Evolutionary conservation across 2,329 filamentous ascomycete genomes (phyloP).

Genomic region (Penicillium sp.): DNA sequence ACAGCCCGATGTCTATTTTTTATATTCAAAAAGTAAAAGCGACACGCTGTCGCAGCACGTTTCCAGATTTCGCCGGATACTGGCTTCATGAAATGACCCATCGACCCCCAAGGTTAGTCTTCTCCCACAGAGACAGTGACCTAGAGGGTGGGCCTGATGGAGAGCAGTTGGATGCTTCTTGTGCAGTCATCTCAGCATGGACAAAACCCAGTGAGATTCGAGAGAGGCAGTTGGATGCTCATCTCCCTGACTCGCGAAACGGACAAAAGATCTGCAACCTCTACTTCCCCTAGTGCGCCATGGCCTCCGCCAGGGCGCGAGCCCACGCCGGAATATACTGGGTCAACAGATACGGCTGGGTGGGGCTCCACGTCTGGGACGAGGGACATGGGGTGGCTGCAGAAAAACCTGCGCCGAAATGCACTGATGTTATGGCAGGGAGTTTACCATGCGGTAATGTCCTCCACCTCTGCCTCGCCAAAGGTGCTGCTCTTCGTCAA

Average conservation of each 20-base stretch:
- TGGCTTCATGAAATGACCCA: slow-evolving; percentile 19
- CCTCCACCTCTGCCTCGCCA: slow-evolving; percentile 91
- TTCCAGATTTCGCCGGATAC: slow-evolving; percentile 3
- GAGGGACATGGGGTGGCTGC: slow-evolving; percentile 22
- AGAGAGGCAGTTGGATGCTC: slow-evolving; percentile 42
- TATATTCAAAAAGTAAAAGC: slow-evolving; percentile 2
- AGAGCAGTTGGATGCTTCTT: slow-evolving; percentile 45
- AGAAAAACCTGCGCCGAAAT: slow-evolving; percentile 26
- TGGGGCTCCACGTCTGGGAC: slow-evolving; percentile 12
- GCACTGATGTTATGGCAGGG: neutral
- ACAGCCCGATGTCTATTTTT: neutral
- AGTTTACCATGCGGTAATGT: slow-evolving; percentile 85
- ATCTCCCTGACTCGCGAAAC: slow-evolving; percentile 38
- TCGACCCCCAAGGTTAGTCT: slow-evolving; percentile 17
- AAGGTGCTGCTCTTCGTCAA: slow-evolving; percentile 86
- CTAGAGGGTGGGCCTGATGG: slow-evolving; percentile 33
- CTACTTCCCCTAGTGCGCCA: slow-evolving; percentile 29
- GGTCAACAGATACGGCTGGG: slow-evolving; percentile 1
- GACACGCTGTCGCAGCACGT: slow-evolving; percentile 7
- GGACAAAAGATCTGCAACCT: slow-evolving; percentile 34
- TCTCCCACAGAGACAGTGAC: slow-evolving; percentile 13
- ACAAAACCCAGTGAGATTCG: slow-evolving; percentile 25
- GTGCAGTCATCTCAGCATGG: slow-evolving; percentile 33
- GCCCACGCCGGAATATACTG: neutral
- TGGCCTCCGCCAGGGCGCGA: slow-evolving; percentile 11